Base-by-base conservation (phyloP, 2,329 filamentous ascomycete species). In the Coleophoma eucalyptorum region DNA sequence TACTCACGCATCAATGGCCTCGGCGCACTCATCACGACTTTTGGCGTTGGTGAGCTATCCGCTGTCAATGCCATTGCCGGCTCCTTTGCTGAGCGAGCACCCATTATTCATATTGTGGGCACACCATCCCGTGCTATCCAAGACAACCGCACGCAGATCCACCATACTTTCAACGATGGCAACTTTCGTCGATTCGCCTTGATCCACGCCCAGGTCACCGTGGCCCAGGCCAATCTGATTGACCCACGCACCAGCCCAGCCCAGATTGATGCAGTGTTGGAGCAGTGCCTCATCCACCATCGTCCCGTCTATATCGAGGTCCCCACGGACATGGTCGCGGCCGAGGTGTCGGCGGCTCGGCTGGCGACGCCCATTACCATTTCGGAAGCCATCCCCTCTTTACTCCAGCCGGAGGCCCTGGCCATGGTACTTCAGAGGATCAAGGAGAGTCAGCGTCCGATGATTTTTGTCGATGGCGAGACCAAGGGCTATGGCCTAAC, bases 51-150 rank as follows among this genome's bases (percentile, higher is more conserved):
- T 10, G 75, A 78, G 58, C 63, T 77, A 15, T 81, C 78, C 2
- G 77, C 78, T 10, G 69, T 82, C 56, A 81, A 82, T 56, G 79
- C 75, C 32, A 74, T 81, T 54, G 79, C 78, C 2, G 80, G 80
- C 0, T 74, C 78, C 4, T 82, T 76, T 58, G 71, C 77, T 5
- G 80, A 83, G 64, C 69, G 69, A 31, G 76, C 76, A 0, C 71
- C 78, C 0, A 72, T 83, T 4, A 71, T 82, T 7, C 80, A 83
- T 52, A 77, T 83, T 46, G 78, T 81, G 16, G 80, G 80, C 4
- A 51, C 52, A 31, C 52, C 55, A 0, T 40, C 44, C 1, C 40
- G 42, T 8, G 41, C 32, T 16, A 46, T 50, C 7, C 52, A 55
- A 32, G 49, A 40, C 2, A 47, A 46, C 12, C 46, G 67, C 16